Conservation (phyloP, 176 grass and related monocot genomes). For the Avena sativa region DNA sequence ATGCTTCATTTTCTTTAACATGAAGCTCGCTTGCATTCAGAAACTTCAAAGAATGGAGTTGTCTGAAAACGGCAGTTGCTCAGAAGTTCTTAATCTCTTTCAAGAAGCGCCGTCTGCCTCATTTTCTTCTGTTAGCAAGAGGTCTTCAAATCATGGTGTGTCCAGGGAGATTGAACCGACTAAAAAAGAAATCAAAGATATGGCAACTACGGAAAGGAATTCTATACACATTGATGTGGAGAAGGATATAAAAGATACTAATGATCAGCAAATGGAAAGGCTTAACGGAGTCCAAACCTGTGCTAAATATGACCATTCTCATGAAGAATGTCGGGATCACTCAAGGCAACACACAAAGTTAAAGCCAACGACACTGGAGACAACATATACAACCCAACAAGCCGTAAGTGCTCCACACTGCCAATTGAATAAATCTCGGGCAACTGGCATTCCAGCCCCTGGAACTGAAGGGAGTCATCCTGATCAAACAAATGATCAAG, state of each 20-base stretch:
- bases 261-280: constrained; percentile 49
- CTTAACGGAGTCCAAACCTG: constrained; percentile 37
- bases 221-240: constrained; percentile 36
- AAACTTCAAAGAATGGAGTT: constrained; percentile 62
- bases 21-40: constrained; percentile 50
- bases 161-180: constrained; percentile 41
- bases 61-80: constrained; percentile 69
- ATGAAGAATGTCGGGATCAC: constrained; percentile 42
- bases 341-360: constrained; percentile 55
- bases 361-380: constrained; percentile 45
- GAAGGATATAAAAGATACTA: constrained; percentile 47
- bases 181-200: constrained; percentile 52
- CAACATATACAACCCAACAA: constrained; percentile 40
- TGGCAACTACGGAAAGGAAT: constrained; percentile 49
- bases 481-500: constrained; percentile 45
- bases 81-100: constrained; percentile 83
- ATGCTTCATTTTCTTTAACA: constrained; percentile 47
- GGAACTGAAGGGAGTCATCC: constrained; percentile 45
- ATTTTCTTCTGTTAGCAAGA: constrained; percentile 84
- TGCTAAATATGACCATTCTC: constrained; percentile 34
- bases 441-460: constrained; percentile 27
- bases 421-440: constrained; percentile 31
- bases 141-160: constrained; percentile 54
- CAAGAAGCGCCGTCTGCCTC: constrained; percentile 67
- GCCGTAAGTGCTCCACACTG: constrained; percentile 37